These are phyloP conservation scores for Pichia thaimueangensis DNA, from an alignment of 805 yeast species.

Conservation along the genomic window DNA sequence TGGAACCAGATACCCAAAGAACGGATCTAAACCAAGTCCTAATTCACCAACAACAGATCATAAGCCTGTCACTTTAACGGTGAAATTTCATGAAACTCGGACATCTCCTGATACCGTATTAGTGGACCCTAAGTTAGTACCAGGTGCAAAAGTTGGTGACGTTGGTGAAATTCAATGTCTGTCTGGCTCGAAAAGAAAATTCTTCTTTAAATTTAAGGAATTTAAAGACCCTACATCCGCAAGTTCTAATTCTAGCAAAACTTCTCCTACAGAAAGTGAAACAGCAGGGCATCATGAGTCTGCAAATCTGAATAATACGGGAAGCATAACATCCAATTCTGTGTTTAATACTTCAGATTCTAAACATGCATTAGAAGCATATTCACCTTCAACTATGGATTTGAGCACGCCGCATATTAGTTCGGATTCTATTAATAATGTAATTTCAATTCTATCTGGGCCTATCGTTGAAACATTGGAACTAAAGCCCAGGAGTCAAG, in stretches of 20 bases:
- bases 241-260: background rate
- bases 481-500: constrained; percentile 61
- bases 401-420: background rate
- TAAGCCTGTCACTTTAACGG: constrained; percentile 39
- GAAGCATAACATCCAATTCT: background rate
- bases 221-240: background rate
- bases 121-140: constrained; percentile 51
- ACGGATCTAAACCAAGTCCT: constrained; percentile 1
- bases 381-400: background rate
- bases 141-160: constrained; percentile 67
- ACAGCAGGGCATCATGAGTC: background rate
- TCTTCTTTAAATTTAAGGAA: constrained; percentile 39
- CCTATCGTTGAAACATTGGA: constrained; percentile 55
- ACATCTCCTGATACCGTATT: constrained; percentile 53
- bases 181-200: constrained; percentile 30
- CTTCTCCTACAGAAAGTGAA: background rate
- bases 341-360: background rate
- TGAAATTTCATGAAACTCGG: constrained; percentile 61
- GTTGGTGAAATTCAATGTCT: constrained; percentile 61
- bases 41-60: background rate
- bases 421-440: constrained; percentile 17
- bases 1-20: background rate
- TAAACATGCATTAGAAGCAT: background rate
- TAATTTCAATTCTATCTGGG: constrained; percentile 53
- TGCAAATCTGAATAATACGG: constrained; percentile 17